Percentiles rank a stretch among this genome's conserved stretches.
phyloP scores from a whole-genome alignment of 2,329 filamentous ascomycete species.

The Taxawa tesnikishii region DNA sequence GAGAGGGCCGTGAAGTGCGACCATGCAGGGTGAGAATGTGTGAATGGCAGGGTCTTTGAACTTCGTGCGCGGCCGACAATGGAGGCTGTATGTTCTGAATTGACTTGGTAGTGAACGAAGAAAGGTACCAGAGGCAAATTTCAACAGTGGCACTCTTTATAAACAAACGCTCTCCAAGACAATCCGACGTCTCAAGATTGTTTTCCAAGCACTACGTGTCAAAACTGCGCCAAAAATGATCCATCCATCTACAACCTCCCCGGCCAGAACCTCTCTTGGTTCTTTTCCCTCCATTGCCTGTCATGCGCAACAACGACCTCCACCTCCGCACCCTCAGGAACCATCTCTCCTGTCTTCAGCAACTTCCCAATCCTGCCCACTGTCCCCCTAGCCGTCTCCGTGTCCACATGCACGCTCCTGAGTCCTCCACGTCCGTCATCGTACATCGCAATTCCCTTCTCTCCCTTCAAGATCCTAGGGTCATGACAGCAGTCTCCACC shows the following conservation, averaged over 20 bases:
- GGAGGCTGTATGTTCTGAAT: no score
- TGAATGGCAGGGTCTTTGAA: no score
- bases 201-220: no score
- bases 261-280: not conserved
- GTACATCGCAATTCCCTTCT: slow-evolving; percentile 40
- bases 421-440: slow-evolving; percentile 30
- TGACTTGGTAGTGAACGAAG: no score
- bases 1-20: no score
- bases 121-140: no score
- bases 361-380: slow-evolving; percentile 29
- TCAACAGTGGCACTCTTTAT: no score
- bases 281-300: not conserved
- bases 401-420: slow-evolving; percentile 40
- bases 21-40: no score
- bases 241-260: not conserved
- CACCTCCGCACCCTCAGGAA: slow-evolving; percentile 12
- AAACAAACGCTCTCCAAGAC: no score
- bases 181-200: no score
- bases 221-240: no score
- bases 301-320: not conserved
- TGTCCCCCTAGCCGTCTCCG: slow-evolving; percentile 29
- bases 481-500: slow-evolving; percentile 45
- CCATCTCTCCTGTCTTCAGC: slow-evolving; percentile 29
- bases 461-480: slow-evolving; percentile 35
- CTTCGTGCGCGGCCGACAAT: no score